Percentiles rank a stretch among this genome's conserved stretches.
phyloP scores from a whole-genome alignment of 768 basidiomycete genomes.

The Lentinula boryana region DNA sequence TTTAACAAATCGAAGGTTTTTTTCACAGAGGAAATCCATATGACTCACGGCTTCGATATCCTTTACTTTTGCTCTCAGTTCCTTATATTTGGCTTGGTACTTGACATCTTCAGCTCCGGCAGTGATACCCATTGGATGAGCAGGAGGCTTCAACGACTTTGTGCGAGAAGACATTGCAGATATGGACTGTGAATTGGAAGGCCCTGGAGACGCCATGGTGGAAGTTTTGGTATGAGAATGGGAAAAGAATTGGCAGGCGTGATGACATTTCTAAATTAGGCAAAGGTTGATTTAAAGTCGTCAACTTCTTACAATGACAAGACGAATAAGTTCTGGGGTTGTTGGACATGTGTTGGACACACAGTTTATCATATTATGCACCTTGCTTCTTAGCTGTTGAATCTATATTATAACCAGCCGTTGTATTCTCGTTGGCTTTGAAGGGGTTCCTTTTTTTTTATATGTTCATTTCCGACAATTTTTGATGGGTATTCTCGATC shows the following conservation, averaged over 20 bases:
- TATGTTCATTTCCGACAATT: not conserved
- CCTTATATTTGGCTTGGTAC: conserved; percentile 85
- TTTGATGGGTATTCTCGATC: not conserved
- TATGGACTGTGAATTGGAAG: conserved; percentile 33
- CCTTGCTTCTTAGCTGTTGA: not conserved
- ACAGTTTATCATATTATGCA: not conserved
- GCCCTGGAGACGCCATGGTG: conserved; percentile 51
- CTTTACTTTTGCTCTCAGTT: conserved; percentile 81
- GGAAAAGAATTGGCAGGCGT: conserved; percentile 30
- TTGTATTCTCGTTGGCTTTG: not conserved
- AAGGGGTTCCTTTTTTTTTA: not conserved
- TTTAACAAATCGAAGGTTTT: conserved; percentile 14
- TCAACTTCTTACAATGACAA: not conserved
- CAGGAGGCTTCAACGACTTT: conserved; percentile 34
- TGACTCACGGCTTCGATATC: conserved; percentile 74
- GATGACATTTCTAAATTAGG: conserved; percentile 6
- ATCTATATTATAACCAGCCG: not conserved
- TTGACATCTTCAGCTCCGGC: conserved; percentile 82
- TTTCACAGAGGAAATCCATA: conserved; percentile 6
- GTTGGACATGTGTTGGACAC: not conserved
- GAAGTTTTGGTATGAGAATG: conserved; percentile 56
- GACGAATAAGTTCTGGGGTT: not conserved
- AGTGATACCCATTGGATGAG: conserved; percentile 55
- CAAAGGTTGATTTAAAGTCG: not conserved
- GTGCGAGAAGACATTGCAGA: conserved; percentile 28